Evolutionary conservation across 768 basidiomycete genomes (phyloP).

Genomic region (Leccinum boreale): DNA sequence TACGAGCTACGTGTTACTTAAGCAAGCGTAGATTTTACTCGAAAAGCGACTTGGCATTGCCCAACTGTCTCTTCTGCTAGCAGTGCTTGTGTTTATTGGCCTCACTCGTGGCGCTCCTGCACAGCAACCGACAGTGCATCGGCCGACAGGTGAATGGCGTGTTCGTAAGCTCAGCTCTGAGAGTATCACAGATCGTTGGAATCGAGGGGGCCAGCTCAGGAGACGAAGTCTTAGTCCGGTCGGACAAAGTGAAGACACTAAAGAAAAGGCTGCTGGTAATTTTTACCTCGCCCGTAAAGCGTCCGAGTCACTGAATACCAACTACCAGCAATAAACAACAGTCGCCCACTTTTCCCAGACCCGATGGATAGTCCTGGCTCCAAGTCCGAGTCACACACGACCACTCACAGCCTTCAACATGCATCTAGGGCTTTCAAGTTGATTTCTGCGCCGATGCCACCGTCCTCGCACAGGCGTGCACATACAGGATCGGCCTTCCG

Average conservation of each 20-base stretch:
- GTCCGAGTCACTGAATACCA: not conserved
- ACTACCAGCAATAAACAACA: not conserved
- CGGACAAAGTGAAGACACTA: slow-evolving; percentile 10
- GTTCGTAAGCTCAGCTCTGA: slow-evolving; percentile 54
- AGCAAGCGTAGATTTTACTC: slow-evolving; percentile 57
- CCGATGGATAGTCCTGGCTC: not conserved
- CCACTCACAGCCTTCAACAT: not conserved
- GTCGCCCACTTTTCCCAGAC: not conserved
- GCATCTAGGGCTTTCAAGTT: not conserved
- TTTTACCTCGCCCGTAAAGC: not conserved
- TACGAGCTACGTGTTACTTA: not conserved
- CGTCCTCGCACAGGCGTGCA: slow-evolving; percentile 8
- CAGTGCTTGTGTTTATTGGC: slow-evolving; percentile 82
- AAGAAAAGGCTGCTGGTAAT: slow-evolving; percentile 14
- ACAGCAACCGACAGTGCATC: slow-evolving; percentile 21
- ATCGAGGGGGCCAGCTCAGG: slow-evolving; percentile 19
- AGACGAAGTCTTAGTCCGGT: slow-evolving; percentile 33
- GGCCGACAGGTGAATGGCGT: slow-evolving; percentile 52
- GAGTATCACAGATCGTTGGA: slow-evolving; percentile 43
- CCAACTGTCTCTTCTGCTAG: slow-evolving; percentile 79
- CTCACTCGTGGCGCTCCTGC: slow-evolving; percentile 67
- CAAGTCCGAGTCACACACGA: not conserved
- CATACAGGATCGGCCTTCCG: slow-evolving; percentile 10
- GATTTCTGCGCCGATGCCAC: not conserved
- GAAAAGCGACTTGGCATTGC: slow-evolving; percentile 90